Conservation (phyloP, 805 yeast genomes). For the Priceomyces medius region DNA sequence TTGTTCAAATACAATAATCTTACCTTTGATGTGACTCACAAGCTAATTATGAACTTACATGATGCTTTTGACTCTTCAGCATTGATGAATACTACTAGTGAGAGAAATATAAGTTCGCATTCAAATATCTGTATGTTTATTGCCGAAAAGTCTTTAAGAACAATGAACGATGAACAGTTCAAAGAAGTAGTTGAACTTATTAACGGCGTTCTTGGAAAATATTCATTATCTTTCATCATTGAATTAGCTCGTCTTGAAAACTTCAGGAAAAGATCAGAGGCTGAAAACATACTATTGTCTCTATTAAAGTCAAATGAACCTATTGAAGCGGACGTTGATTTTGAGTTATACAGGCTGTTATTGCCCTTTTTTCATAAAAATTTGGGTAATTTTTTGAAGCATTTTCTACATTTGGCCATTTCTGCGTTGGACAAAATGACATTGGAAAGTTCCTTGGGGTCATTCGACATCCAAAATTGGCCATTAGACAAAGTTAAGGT, state of each 20-base stretch:
- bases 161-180: constrained; percentile 11
- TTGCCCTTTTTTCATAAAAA: constrained; percentile 14
- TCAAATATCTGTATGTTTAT: constrained; percentile 15
- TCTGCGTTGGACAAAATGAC: constrained; percentile 24
- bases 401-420: constrained; percentile 33
- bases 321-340: constrained; percentile 16
- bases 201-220: constrained; percentile 16
- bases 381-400: constrained; percentile 30
- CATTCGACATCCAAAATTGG: constrained; percentile 29
- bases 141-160: constrained; percentile 7
- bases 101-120: constrained; percentile 3
- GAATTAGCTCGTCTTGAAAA: constrained; percentile 14
- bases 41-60: constrained; percentile 25
- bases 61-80: constrained; percentile 32
- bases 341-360: constrained; percentile 17
- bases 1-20: constrained; percentile 18
- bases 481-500: constrained; percentile 28
- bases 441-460: constrained; percentile 18
- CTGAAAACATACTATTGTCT: constrained; percentile 16
- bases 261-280: constrained; percentile 8
- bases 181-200: constrained; percentile 14
- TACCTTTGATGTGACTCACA: constrained; percentile 20
- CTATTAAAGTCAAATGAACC: constrained; percentile 19
- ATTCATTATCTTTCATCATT: constrained; percentile 17
- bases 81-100: constrained; percentile 14